These are phyloP conservation scores for Ophiocordyceps camponoti-rufipedis DNA, from an alignment of 2,329 filamentous ascomycete species.

Conservation along the genomic window DNA sequence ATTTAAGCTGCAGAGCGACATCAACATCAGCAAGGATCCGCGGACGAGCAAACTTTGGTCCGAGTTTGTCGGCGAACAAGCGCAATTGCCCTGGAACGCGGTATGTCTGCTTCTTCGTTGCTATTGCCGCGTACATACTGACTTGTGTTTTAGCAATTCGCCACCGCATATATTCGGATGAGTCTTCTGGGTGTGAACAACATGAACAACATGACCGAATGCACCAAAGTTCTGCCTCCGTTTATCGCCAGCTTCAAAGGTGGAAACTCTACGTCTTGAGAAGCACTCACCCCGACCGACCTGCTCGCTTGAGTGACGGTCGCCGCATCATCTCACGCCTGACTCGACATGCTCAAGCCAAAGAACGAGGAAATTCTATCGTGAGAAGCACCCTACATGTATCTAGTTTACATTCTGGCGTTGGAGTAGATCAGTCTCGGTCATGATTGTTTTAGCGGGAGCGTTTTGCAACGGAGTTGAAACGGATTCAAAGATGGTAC, in stretches of 20 bases:
- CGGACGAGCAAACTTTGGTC: slow-evolving; percentile 10
- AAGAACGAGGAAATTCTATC: no score
- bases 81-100: neutral
- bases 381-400: no score
- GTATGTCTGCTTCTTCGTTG: neutral
- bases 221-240: slow-evolving; percentile 21
- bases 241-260: neutral
- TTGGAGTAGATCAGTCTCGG: no score
- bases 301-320: no score
- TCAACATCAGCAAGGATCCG: slow-evolving; percentile 16
- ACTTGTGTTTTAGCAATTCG: slow-evolving; percentile 19
- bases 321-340: no score
- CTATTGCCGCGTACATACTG: neutral
- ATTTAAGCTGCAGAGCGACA: slow-evolving; percentile 21
- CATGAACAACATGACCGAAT: slow-evolving; percentile 33
- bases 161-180: slow-evolving; percentile 30
- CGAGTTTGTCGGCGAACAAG: slow-evolving; percentile 10
- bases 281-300: no score
- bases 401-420: no score
- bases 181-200: slow-evolving; percentile 34
- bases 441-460: no score
- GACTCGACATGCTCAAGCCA: no score
- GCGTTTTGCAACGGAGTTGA: no score
- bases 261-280: no score
- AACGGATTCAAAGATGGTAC: no score